phyloP scores from a whole-genome alignment of 257 asterid genomes.

The Eustoma russellianum region DNA sequence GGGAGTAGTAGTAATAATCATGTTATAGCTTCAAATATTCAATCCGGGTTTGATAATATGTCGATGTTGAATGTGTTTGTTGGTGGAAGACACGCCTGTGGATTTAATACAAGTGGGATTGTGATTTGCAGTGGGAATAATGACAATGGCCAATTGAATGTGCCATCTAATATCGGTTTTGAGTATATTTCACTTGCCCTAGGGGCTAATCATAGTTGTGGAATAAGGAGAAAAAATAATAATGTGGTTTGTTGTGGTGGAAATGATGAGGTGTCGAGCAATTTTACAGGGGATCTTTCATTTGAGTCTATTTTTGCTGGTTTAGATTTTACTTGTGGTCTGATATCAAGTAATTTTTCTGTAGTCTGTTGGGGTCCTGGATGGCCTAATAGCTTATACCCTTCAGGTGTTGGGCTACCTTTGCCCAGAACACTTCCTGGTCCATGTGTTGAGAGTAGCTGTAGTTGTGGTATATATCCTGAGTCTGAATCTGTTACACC shows the following conservation, averaged over 20 bases:
- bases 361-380: slow-evolving; percentile 84
- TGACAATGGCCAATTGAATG: slow-evolving; percentile 40
- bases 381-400: slow-evolving; percentile 32
- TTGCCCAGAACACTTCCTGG: slow-evolving; percentile 57
- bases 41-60: slow-evolving; percentile 30
- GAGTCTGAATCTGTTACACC: slow-evolving; percentile 31
- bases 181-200: slow-evolving; percentile 47
- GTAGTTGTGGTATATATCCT: slow-evolving; percentile 66
- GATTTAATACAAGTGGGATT: slow-evolving; percentile 33
- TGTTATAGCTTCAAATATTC: slow-evolving; percentile 21
- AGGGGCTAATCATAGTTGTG: slow-evolving; percentile 63
- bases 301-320: slow-evolving; percentile 80
- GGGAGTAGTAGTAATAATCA: slow-evolving; percentile 17
- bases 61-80: slow-evolving; percentile 44
- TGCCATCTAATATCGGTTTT: slow-evolving; percentile 27
- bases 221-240: slow-evolving; percentile 34
- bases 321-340: slow-evolving; percentile 59
- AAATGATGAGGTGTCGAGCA: slow-evolving; percentile 23
- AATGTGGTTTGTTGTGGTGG: slow-evolving; percentile 84
- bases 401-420: slow-evolving; percentile 41
- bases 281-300: slow-evolving; percentile 21
- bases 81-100: slow-evolving; percentile 71
- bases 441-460: slow-evolving; percentile 41
- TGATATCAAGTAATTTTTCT: slow-evolving; percentile 48
- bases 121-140: slow-evolving; percentile 59